Evolutionary conservation across 495 filamentous ascomycete genomes (phyloP).

Genomic region (Talaromyces adpressus): DNA sequence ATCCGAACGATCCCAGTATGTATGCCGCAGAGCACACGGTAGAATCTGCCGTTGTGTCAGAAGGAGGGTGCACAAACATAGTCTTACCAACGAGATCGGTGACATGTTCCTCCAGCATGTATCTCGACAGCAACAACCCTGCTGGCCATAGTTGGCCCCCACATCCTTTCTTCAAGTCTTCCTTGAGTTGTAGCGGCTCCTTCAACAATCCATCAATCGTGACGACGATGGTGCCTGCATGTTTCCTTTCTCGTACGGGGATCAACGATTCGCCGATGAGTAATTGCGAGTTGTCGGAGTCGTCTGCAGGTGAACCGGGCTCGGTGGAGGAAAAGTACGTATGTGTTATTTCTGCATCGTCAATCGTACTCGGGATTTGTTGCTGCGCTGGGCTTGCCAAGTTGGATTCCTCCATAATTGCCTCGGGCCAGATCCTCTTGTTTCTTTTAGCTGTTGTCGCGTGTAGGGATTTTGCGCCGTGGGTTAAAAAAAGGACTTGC

Average conservation of each 20-base stretch:
- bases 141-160: slow-evolving; percentile 93
- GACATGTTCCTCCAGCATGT: slow-evolving; percentile 66
- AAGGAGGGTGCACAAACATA: slow-evolving; percentile 55
- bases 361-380: neutral
- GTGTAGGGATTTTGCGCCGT: neutral
- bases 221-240: slow-evolving; percentile 53
- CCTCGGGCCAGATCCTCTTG: neutral
- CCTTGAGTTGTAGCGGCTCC: slow-evolving; percentile 64
- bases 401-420: slow-evolving; percentile 9
- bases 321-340: neutral
- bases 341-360: neutral
- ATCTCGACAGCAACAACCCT: slow-evolving; percentile 77
- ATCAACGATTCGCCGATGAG: slow-evolving; percentile 60
- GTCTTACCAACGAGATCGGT: slow-evolving; percentile 52
- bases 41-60: neutral
- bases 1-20: neutral
- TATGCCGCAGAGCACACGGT: neutral
- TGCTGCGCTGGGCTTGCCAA: neutral
- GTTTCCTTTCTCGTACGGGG: slow-evolving; percentile 54
- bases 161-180: slow-evolving; percentile 80
- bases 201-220: slow-evolving; percentile 69
- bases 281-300: slow-evolving; percentile 23
- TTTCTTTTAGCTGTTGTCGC: neutral
- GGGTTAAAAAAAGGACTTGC: neutral
- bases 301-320: slow-evolving; percentile 8